Evolutionary conservation across 2,329 filamentous ascomycete species (phyloP), one percentile per base, ranked within the genome.

Genomic region (Arthrobotrys megalospora): DNA sequence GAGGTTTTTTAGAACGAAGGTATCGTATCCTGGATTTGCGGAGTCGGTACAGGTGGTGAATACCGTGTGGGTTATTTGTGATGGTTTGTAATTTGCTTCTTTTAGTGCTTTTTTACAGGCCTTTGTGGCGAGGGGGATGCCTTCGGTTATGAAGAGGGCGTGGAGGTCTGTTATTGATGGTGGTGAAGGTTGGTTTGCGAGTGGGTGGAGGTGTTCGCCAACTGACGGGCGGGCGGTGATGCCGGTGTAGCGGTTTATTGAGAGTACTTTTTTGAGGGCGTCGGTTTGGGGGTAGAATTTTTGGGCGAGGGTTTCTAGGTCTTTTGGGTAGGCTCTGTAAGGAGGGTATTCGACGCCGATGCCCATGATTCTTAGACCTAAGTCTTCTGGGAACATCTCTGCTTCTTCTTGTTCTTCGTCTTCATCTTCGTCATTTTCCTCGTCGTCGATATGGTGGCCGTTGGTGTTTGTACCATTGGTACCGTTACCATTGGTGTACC

Each of bases 31-130:
- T 0, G 90, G 90, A 82, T 91, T 92, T 14, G 90, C 89, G 80
- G 89, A 91, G 82, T 92, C 89, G 7, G 90, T 92, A 82, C 90
- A 92, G 4, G 90, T 91, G 0, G 90, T 91, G 24, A 89, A 88
- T 7, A 92, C 89, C 47, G 91, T 86, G 81, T 92, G 90, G 2
- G 90, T 92, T 79, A 92, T 89, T 64, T 89, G 85, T 2, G 82
- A 82, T 0, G 86, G 82, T 48, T 87, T 85, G 48, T 90, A 82
- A 14, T 85, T 84, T 4, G 89, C 88, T 82, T 90, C 89, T 6
- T 85, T 83, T 8, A 90, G 85, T 4, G 89, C 89, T 82, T 89
- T 88, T 28, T 85, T 84, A 21, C 88, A 85, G 1, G 89, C 89
- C 8, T 83, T 84, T 5, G 90, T 85, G 6, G 89, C 89, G 1